Conservation (phyloP, 495 filamentous ascomycete species). For the Penicillium simplicissimum region DNA sequence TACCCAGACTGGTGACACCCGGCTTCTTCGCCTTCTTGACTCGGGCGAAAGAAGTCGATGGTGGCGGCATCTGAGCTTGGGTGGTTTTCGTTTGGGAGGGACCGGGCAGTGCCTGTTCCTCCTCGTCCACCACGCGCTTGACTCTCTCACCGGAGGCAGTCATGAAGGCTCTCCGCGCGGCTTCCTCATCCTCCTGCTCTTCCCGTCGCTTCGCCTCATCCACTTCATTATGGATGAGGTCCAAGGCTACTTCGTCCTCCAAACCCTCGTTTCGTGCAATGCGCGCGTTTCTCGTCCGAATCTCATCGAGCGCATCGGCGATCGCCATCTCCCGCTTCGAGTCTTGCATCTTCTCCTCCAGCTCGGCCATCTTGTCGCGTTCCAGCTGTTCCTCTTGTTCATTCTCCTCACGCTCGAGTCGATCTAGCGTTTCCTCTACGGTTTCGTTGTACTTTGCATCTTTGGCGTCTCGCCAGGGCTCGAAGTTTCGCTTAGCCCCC, state of each 20-base stretch:
- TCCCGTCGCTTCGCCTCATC: constrained; percentile 63
- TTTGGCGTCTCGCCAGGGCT: constrained; percentile 72
- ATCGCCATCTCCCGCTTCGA: constrained; percentile 97
- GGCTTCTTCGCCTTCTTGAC: constrained; percentile 85
- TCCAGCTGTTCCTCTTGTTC: constrained; percentile 58
- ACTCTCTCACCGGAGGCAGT: constrained; percentile 57
- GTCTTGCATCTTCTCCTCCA: constrained; percentile 83
- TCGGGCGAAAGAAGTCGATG: constrained; percentile 72
- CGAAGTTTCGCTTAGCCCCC: constrained; percentile 90
- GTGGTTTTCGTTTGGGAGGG: constrained; percentile 27
- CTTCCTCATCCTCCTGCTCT: constrained; percentile 85
- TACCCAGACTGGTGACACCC: constrained; percentile 68
- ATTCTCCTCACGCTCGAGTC: constrained; percentile 73
- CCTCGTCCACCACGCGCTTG: constrained; percentile 50
- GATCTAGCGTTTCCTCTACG: constrained; percentile 83
- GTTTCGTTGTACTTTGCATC: constrained; percentile 63
- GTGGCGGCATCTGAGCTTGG: constrained; percentile 40
- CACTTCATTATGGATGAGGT: constrained; percentile 38
- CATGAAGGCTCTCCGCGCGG: constrained; percentile 76
- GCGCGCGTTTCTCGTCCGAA: constrained; percentile 84
- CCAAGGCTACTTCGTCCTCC: constrained; percentile 48
- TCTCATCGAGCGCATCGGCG: constrained; percentile 95
- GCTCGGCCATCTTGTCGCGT: constrained; percentile 72
- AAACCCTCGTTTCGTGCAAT: constrained; percentile 70
- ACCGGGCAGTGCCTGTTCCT: constrained; percentile 34